Base-by-base conservation (phyloP, 2,329 filamentous ascomycete genomes). In the Colletotrichum australisinense region DNA sequence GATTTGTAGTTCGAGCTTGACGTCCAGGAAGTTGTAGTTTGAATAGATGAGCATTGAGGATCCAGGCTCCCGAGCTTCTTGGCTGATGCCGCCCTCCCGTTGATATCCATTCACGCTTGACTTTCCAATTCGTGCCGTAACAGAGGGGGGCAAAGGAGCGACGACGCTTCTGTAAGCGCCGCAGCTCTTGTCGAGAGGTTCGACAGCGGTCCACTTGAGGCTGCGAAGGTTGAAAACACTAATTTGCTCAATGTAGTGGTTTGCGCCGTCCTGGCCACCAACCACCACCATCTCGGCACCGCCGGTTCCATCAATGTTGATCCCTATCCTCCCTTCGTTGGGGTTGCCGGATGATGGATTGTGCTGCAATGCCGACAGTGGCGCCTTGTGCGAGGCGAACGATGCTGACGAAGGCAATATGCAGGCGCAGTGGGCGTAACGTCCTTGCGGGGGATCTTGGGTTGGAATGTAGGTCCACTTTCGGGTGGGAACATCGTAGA, bases 211-310 rank as follows among this genome's bases (percentile, higher is more conserved):
- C 97, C 97, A 99, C 83, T 97, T 97, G 73, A 98, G 85, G 81
- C 95, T 98, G 62, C 97, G 91, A 30, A 99, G 87, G 79, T 99
- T 99, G 87, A 99, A 99, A 3, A 99, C 95, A 80, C 95, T 98
- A 76, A 99, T 97, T 83, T 99, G 95, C 83, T 99, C 96, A 77
- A 99, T 99, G 80, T 99, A 99, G 81, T 98, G 95, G 81, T 99
- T 99, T n/a, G 93, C 93, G 67, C 94, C 97, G 80, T 99, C 97
- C 82, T 99, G 97, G 0, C 97, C 97, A 73, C 97, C 97, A 8
- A 98, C 95, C 16, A 99, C 93, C 6, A 99, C 90, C 96, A 99
- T 98, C 82, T 99, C 96, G 1, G 97, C 95, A 38, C 97, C 97
- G 19, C 97, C 97, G 24, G 91, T 91, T 0, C 97, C 96, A 81